Percentiles rank a stretch among this genome's conserved stretches.
phyloP scores from a whole-genome alignment of 2,329 filamentous ascomycete species.

The Microdochium nivale region DNA sequence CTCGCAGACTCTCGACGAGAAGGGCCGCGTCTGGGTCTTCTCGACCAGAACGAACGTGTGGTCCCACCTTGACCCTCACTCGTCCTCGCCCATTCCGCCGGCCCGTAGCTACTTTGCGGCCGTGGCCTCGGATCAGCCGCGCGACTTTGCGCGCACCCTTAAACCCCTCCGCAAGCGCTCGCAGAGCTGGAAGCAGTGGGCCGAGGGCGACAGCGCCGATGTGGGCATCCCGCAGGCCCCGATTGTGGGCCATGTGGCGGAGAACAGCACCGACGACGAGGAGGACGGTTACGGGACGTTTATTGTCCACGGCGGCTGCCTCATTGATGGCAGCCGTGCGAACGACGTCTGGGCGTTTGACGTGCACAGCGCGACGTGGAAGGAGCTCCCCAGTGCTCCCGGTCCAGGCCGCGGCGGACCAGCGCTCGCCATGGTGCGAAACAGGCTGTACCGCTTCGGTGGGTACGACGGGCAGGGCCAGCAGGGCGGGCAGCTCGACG shows the following conservation, averaged over 20 bases:
- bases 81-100: conserved; percentile 42
- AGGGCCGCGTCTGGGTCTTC: conserved; percentile 68
- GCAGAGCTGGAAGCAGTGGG: conserved; percentile 46
- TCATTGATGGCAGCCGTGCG: conserved; percentile 50
- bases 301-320: conserved; percentile 69
- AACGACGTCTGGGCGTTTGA: conserved; percentile 75
- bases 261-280: conserved; percentile 50
- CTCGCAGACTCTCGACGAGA: conserved; percentile 65
- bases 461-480: conserved; percentile 67
- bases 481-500: conserved; percentile 64
- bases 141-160: conserved; percentile 30
- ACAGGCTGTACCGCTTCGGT: conserved; percentile 68
- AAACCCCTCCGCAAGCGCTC: conserved; percentile 23
- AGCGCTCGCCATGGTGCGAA: conserved; percentile 54
- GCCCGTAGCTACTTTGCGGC: conserved; percentile 65
- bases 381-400: conserved; percentile 57
- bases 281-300: conserved; percentile 57
- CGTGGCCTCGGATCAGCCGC: conserved; percentile 47
- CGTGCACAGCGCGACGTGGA: conserved; percentile 56
- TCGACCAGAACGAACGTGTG: conserved; percentile 57
- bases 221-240: conserved; percentile 52
- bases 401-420: conserved; percentile 58
- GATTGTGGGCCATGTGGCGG: conserved; percentile 47
- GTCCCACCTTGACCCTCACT: conserved; percentile 51
- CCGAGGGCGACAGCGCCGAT: conserved; percentile 42